phyloP scores from a whole-genome alignment of 2,329 filamentous ascomycete genomes.

The Apiospora sp. region DNA sequence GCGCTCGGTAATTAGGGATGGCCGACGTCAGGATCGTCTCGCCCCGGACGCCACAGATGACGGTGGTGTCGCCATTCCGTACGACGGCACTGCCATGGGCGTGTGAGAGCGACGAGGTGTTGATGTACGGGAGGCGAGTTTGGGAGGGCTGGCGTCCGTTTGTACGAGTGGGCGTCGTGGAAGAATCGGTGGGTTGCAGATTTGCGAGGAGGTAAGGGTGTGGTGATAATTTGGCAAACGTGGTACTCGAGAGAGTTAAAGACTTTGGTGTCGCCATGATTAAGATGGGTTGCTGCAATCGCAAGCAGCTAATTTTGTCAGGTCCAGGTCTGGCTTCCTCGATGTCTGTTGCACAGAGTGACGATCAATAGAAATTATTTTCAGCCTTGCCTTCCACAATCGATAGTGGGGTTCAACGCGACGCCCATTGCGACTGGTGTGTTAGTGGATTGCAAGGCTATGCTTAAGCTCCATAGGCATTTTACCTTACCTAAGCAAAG shows the following conservation, averaged over 20 bases:
- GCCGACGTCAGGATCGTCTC: slow-evolving; percentile 81
- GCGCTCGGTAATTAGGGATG: slow-evolving; percentile 72
- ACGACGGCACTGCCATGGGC: slow-evolving; percentile 91
- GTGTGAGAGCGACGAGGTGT: slow-evolving; percentile 85
- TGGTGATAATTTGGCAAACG: slow-evolving; percentile 90
- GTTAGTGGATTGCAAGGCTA: slow-evolving; percentile 9
- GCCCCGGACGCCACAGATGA: slow-evolving; percentile 90
- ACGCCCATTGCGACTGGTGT: background rate
- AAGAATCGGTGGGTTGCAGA: slow-evolving; percentile 67
- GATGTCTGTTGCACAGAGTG: background rate
- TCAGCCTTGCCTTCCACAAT: slow-evolving; percentile 13
- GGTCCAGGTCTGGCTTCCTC: background rate
- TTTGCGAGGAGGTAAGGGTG: slow-evolving; percentile 90
- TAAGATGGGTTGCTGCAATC: background rate
- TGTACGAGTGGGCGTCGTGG: slow-evolving; percentile 71
- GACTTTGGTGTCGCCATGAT: slow-evolving; percentile 49
- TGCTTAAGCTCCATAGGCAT: background rate
- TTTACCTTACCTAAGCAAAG: background rate
- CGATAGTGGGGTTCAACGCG: slow-evolving; percentile 8
- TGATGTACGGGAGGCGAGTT: slow-evolving; percentile 76
- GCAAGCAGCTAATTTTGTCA: background rate
- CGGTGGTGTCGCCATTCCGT: slow-evolving; percentile 86
- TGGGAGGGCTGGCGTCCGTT: slow-evolving; percentile 79
- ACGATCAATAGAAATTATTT: slow-evolving; percentile 17
- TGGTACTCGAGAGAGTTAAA: slow-evolving; percentile 64